phyloP scores from a whole-genome alignment of 2,329 filamentous ascomycete genomes.

The Geosmithia putterillii region DNA sequence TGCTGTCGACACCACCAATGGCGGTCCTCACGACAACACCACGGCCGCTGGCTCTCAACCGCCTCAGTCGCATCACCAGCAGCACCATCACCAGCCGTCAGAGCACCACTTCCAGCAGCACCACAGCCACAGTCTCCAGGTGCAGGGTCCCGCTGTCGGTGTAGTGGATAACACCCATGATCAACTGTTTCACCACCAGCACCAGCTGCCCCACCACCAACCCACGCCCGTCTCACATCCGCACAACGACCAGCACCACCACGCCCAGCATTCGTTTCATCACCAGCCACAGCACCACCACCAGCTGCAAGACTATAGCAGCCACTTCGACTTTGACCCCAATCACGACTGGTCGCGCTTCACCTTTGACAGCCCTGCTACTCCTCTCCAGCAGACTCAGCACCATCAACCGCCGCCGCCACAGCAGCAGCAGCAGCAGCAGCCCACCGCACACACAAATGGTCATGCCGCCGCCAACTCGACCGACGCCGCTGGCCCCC shows the following conservation, averaged over 20 bases:
- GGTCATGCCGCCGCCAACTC: not conserved
- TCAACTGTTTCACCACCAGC: not conserved
- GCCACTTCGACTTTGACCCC: slow-evolving; percentile 2
- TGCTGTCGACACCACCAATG: not conserved
- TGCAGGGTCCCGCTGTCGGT: not conserved
- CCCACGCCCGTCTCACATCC: not conserved
- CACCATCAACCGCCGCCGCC: not conserved
- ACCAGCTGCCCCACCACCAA: not conserved
- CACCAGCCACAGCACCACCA: slow-evolving; percentile 2
- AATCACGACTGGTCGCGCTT: slow-evolving; percentile 3
- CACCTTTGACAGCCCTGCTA: not conserved
- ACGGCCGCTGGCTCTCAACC: slow-evolving; percentile 1
- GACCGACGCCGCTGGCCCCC: not conserved
- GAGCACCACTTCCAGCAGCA: not conserved
- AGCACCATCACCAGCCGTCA: slow-evolving; percentile 1
- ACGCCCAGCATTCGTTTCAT: not conserved
- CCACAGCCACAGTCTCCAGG: not conserved
- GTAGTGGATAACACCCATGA: not conserved
- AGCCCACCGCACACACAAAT: too few species aligned
- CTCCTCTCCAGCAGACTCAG: not conserved
- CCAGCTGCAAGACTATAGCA: not conserved
- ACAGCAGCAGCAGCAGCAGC: not conserved
- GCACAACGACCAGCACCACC: not conserved
- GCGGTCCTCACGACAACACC: not conserved
- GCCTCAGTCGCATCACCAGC: not conserved